phyloP scores from a whole-genome alignment of 2,329 filamentous ascomycete genomes.

The Anthostomella pinea region DNA sequence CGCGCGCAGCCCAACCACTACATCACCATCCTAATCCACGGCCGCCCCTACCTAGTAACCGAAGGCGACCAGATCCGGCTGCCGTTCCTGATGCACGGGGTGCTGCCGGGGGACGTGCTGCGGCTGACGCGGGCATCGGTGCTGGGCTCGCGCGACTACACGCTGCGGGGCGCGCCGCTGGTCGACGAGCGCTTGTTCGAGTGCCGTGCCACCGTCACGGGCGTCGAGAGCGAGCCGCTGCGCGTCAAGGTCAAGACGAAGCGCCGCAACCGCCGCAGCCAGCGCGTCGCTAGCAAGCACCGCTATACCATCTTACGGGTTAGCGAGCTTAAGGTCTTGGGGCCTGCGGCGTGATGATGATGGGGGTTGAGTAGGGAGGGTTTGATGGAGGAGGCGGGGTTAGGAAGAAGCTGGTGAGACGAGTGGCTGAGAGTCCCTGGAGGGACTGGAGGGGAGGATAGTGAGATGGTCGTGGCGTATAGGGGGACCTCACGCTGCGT shows the following conservation, averaged over 20 bases:
- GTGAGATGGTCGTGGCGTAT: too few relatives aligned
- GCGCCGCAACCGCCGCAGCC: slow-evolving; percentile 69
- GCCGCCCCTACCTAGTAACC: slow-evolving; percentile 75
- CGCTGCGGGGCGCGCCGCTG: slow-evolving; percentile 76
- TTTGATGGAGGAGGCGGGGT: slow-evolving; percentile 1
- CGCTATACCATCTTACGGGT: slow-evolving; percentile 83
- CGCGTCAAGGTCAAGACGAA: slow-evolving; percentile 79
- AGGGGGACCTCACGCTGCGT: too few relatives aligned
- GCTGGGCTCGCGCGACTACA: slow-evolving; percentile 86
- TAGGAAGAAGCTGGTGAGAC: not conserved
- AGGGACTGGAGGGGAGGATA: too few relatives aligned
- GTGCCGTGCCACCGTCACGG: slow-evolving; percentile 81
- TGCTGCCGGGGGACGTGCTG: slow-evolving; percentile 77
- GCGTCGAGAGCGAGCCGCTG: slow-evolving; percentile 77
- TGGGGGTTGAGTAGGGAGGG: slow-evolving; percentile 3
- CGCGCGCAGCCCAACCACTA: slow-evolving; percentile 73
- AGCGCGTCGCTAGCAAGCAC: slow-evolving; percentile 84
- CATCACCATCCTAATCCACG: slow-evolving; percentile 76
- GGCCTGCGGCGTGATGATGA: slow-evolving; percentile 10
- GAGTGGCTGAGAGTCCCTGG: too few relatives aligned
- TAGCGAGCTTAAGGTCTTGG: slow-evolving; percentile 68
- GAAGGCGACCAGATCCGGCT: slow-evolving; percentile 72
- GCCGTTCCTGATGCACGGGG: slow-evolving; percentile 75
- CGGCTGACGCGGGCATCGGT: slow-evolving; percentile 81
- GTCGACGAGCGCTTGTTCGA: slow-evolving; percentile 81